Conservation (phyloP, 2,329 filamentous ascomycete species). For the Ascosphaera apis region DNA sequence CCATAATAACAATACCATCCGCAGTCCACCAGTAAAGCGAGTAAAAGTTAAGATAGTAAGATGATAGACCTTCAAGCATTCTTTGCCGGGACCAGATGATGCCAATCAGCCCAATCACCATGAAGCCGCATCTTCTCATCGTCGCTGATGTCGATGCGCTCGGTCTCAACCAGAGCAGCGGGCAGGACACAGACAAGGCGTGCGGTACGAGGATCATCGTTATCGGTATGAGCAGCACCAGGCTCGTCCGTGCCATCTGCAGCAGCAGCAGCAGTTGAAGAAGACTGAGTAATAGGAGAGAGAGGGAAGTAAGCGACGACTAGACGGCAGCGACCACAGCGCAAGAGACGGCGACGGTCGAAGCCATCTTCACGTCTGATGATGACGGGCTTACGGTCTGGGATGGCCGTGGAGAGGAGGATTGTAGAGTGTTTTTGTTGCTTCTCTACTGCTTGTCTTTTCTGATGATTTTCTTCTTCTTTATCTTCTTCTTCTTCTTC, state of each 20-base stretch:
- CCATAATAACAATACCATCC: no score
- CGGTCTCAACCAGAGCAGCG: conserved; percentile 34
- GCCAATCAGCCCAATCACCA: no score
- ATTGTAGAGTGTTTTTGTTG: conserved; percentile 21
- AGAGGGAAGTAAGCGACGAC: conserved; percentile 42
- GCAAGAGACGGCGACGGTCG: conserved; percentile 37
- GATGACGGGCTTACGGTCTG: conserved; percentile 27
- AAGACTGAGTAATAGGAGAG: background rate
- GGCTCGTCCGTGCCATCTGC: conserved; percentile 4
- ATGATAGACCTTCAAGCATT: no score
- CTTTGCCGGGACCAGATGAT: no score
- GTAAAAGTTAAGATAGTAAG: no score
- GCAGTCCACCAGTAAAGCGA: no score
- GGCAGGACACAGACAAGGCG: conserved; percentile 39
- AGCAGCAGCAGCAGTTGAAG: conserved; percentile 1
- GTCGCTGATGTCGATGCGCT: conserved; percentile 28
- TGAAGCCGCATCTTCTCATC: conserved; percentile 12
- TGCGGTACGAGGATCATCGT: no score
- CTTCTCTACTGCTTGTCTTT: conserved; percentile 5
- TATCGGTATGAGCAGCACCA: conserved; percentile 6
- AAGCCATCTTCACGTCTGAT: conserved; percentile 38
- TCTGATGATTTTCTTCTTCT: no score
- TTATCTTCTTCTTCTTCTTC: conserved; percentile 8
- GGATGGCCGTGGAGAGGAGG: conserved; percentile 25
- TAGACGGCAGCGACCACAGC: conserved; percentile 37